Percentiles rank a stretch among this genome's conserved stretches.
These are phyloP conservation scores for Cymbidium sinense DNA, from an alignment of 106 monocot species.

Conservation along the genomic window DNA sequence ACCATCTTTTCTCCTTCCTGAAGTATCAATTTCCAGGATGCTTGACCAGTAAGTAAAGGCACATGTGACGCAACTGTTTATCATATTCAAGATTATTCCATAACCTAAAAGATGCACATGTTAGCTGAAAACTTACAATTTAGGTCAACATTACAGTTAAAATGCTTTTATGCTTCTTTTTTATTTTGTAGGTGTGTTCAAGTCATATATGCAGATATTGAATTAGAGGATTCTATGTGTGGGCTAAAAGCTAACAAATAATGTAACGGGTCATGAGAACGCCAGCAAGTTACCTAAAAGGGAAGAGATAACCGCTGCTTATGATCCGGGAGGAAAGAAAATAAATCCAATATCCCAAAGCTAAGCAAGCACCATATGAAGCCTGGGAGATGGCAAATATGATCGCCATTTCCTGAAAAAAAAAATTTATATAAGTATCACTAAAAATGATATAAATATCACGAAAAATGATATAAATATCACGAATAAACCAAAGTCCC, in stretches of 20 bases:
- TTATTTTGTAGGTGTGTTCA: not conserved
- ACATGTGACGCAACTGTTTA: conserved; percentile 51
- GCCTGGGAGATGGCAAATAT: conserved; percentile 80
- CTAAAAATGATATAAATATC: not conserved
- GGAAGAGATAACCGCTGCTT: conserved; percentile 39
- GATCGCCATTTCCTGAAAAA: conserved; percentile 66
- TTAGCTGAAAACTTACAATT: not conserved
- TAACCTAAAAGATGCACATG: conserved; percentile 29
- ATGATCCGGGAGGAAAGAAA: conserved; percentile 41
- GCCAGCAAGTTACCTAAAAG: conserved; percentile 44
- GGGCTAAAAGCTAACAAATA: not conserved
- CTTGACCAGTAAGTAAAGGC: conserved; percentile 67
- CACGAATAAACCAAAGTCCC: not conserved
- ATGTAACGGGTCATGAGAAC: not conserved
- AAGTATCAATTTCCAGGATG: conserved; percentile 72
- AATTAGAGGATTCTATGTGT: not conserved
- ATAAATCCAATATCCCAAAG: conserved; percentile 75
- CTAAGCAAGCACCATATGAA: conserved; percentile 67
- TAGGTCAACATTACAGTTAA: not conserved
- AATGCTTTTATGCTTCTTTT: not conserved
- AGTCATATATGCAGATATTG: not conserved
- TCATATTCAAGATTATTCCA: conserved; percentile 37
- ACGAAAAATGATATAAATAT: not conserved
- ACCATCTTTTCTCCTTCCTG: conserved; percentile 96
- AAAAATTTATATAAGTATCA: no score